A percentile compares a stretch with the other conserved stretches of the same genome.
These are phyloP conservation scores for Trichoderma oligosporum DNA, from an alignment of 2,329 filamentous ascomycete genomes.

Conservation along the genomic window DNA sequence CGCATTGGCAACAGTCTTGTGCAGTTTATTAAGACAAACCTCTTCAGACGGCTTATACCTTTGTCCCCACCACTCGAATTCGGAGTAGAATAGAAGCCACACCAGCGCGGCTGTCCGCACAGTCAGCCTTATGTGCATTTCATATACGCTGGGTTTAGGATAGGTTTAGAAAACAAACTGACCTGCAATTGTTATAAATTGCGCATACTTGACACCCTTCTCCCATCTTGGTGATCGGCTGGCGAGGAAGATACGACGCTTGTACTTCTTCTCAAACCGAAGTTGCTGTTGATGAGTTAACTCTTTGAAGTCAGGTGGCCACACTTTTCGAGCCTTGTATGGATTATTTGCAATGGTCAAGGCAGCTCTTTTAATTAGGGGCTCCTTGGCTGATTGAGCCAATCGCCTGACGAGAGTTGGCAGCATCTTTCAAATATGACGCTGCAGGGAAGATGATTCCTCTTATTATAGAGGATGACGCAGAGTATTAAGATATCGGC, in stretches of 20 bases:
- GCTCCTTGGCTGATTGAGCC: constrained; percentile 31
- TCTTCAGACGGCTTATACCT: constrained; percentile 43
- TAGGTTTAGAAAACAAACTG: constrained; percentile 31
- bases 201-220: constrained; percentile 61
- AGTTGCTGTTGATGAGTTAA: constrained; percentile 71
- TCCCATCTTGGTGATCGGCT: constrained; percentile 61
- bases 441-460: constrained; percentile 9
- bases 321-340: constrained; percentile 65
- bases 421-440: constrained; percentile 32
- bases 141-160: not conserved
- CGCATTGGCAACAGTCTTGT: not conserved
- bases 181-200: constrained; percentile 58
- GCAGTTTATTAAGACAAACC: constrained; percentile 26
- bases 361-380: constrained; percentile 28
- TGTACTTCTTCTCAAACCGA: constrained; percentile 73
- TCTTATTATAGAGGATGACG: not conserved
- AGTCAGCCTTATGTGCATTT: not conserved
- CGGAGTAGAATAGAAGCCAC: constrained; percentile 41
- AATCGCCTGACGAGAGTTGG: constrained; percentile 35
- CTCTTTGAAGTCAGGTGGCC: constrained; percentile 72
- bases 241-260: constrained; percentile 62
- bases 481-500: not conserved
- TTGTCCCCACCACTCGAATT: constrained; percentile 44
- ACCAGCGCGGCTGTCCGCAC: constrained; percentile 34
- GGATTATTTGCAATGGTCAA: constrained; percentile 49